Evolutionary conservation across 495 filamentous ascomycete species (phyloP).

Genomic region (Thozetella sp.): DNA sequence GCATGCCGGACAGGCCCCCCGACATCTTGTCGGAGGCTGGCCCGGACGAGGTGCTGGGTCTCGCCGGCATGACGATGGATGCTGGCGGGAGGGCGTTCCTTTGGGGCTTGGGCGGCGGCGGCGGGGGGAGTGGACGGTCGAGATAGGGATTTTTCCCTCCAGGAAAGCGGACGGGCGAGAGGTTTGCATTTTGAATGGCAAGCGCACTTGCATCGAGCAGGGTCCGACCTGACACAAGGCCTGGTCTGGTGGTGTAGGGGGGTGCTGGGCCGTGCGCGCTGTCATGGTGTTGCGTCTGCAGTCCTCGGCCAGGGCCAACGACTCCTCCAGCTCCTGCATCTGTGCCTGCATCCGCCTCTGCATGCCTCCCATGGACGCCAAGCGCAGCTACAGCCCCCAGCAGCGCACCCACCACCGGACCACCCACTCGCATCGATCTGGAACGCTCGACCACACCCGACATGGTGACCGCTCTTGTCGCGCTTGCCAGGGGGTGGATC

Average conservation of each 20-base stretch:
- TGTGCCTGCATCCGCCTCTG: not conserved
- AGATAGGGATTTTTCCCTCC: slow-evolving; percentile 34
- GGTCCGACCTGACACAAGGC: slow-evolving; percentile 44
- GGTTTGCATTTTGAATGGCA: slow-evolving; percentile 28
- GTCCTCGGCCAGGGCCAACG: not conserved
- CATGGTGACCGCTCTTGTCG: slow-evolving; percentile 22
- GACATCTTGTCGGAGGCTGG: slow-evolving; percentile 15
- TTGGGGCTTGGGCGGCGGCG: slow-evolving; percentile 25
- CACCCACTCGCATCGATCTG: slow-evolving; percentile 16
- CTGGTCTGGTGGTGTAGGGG: slow-evolving; percentile 36
- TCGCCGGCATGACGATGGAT: slow-evolving; percentile 30
- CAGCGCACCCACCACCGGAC: slow-evolving; percentile 8
- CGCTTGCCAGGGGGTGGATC: too few relatives aligned
- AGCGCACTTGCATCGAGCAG: slow-evolving; percentile 24
- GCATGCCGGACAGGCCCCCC: slow-evolving; percentile 1
- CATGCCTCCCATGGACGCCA: not conserved
- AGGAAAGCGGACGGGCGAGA: slow-evolving; percentile 27
- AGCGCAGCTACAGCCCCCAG: slow-evolving; percentile 14
- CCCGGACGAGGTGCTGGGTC: slow-evolving; percentile 43
- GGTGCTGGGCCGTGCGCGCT: slow-evolving; percentile 35
- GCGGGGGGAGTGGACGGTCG: slow-evolving; percentile 34
- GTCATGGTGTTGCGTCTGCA: slow-evolving; percentile 18
- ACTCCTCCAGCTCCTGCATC: slow-evolving; percentile 4
- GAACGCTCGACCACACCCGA: slow-evolving; percentile 27
- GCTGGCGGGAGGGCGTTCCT: slow-evolving; percentile 14